phyloP scores from a whole-genome alignment of 768 basidiomycete genomes.

The Mycena maculata region DNA sequence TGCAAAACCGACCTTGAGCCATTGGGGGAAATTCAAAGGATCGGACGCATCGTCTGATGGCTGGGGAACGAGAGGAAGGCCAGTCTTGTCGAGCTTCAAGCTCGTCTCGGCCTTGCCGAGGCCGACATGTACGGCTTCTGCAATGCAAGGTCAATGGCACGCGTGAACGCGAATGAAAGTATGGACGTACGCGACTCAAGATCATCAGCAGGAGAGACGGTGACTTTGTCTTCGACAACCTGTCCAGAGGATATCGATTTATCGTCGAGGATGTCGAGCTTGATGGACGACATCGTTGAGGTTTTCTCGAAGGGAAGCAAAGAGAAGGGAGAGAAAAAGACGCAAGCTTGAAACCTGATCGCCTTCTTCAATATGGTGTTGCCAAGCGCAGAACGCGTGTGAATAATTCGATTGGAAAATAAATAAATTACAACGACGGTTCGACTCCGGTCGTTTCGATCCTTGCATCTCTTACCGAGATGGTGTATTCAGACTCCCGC shows the following conservation, averaged over 20 bases:
- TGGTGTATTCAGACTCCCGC: no score
- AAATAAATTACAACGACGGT: no score
- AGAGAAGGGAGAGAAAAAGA: neutral
- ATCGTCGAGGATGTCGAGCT: slow-evolving; percentile 17
- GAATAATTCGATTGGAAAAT: no score
- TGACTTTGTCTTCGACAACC: slow-evolving; percentile 9
- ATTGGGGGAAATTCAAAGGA: slow-evolving; percentile 57
- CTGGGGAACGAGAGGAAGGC: slow-evolving; percentile 57
- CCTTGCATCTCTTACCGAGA: no score
- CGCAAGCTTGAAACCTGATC: neutral
- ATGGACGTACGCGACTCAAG: slow-evolving; percentile 21
- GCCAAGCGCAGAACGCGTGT: neutral
- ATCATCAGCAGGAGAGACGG: slow-evolving; percentile 7
- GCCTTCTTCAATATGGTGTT: slow-evolving; percentile 3
- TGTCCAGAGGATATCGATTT: slow-evolving; percentile 27
- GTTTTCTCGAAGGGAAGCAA: neutral
- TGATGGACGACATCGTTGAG: slow-evolving; percentile 18
- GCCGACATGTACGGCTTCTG: slow-evolving; percentile 15
- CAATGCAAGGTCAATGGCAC: neutral
- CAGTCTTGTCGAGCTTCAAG: slow-evolving; percentile 48
- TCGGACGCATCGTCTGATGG: slow-evolving; percentile 53
- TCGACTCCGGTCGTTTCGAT: no score
- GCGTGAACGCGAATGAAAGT: neutral
- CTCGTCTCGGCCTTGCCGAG: slow-evolving; percentile 13
- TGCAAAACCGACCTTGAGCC: slow-evolving; percentile 51